phyloP scores from a whole-genome alignment of 352 stramenopile species.

The Phytopythium ostracodes region DNA sequence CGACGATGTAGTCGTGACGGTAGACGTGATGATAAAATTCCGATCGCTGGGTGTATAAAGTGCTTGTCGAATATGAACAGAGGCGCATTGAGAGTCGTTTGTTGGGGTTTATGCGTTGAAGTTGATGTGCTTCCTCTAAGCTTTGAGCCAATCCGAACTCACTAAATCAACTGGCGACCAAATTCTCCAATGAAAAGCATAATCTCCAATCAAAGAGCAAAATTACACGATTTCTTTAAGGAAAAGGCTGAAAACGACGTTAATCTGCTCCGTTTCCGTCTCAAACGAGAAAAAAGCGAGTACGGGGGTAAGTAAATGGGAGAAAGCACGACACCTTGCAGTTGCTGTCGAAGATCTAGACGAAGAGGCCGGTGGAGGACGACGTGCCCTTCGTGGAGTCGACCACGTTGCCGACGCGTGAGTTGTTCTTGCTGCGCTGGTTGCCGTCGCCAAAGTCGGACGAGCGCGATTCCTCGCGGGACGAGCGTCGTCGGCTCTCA shows the following conservation, averaged over 20 bases:
- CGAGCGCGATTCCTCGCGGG: constrained; percentile 66
- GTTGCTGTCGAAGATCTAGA: constrained; percentile 14
- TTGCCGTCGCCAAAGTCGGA: constrained; percentile 53
- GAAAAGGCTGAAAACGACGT: not conserved
- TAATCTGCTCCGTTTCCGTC: not conserved
- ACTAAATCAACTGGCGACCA: not conserved
- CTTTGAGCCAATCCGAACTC: not conserved
- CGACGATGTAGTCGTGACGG: not conserved
- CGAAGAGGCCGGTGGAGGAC: constrained; percentile 30
- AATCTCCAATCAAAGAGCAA: not conserved
- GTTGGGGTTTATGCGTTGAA: not conserved
- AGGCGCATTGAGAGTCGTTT: not conserved
- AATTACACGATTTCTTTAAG: constrained; percentile 3
- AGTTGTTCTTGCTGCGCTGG: constrained; percentile 4
- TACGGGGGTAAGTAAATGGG: not conserved
- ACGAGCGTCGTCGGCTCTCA: constrained; percentile 53
- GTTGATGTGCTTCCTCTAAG: not conserved
- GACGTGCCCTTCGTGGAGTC: constrained; percentile 33
- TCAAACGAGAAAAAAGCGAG: not conserved
- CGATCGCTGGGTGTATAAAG: not conserved
- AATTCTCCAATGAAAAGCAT: too few species aligned
- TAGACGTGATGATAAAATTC: too few species aligned
- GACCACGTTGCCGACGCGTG: constrained; percentile 19
- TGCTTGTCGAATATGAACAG: not conserved
- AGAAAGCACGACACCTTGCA: not conserved